Evolutionary conservation across 768 basidiomycete genomes (phyloP).

Genomic region (Russula lepida): DNA sequence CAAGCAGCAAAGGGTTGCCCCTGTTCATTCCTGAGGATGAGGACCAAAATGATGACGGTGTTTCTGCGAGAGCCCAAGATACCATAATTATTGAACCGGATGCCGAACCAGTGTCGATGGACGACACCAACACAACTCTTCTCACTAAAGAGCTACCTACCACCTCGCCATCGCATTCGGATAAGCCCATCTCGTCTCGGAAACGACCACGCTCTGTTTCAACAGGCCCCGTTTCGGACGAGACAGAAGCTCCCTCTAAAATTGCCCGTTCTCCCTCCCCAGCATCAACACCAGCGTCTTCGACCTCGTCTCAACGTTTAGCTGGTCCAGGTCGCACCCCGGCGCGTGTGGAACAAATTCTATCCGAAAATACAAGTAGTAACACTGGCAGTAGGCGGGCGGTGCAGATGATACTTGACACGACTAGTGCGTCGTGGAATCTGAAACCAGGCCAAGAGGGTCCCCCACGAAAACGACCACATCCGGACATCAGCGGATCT

Average conservation of each 20-base stretch:
- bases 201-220: slow-evolving; percentile 9
- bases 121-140: not conserved
- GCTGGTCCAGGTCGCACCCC: slow-evolving; percentile 15
- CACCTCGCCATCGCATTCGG: not conserved
- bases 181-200: not conserved
- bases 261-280: not conserved
- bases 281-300: not conserved
- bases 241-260: not conserved
- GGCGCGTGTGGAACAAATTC: slow-evolving; percentile 18
- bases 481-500: slow-evolving; percentile 11
- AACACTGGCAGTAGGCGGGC: slow-evolving; percentile 20
- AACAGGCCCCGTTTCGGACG: not conserved
- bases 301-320: not conserved
- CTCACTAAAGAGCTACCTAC: not conserved
- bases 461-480: slow-evolving; percentile 15
- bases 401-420: slow-evolving; percentile 42
- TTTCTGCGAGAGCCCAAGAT: not conserved
- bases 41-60: not conserved
- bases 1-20: not conserved
- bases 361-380: slow-evolving; percentile 16
- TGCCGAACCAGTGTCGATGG: not conserved
- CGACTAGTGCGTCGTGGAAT: slow-evolving; percentile 45
- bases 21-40: slow-evolving; percentile 12
- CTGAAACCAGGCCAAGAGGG: slow-evolving; percentile 35
- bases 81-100: not conserved